phyloP scores from a whole-genome alignment of 306 rosid genomes.

The Cucumis hystrix region DNA sequence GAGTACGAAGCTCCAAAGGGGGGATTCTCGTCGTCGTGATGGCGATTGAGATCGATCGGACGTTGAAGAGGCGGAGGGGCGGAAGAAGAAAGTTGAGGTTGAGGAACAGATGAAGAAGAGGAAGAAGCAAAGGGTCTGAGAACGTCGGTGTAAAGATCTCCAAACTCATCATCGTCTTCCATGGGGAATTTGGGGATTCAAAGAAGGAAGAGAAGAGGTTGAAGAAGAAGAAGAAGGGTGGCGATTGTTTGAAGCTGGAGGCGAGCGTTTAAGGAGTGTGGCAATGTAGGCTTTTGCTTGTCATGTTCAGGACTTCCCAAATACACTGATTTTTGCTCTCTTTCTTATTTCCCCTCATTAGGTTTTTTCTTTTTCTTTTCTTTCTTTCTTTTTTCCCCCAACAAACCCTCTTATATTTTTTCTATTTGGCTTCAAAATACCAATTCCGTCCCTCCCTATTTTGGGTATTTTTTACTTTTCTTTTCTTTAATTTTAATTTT shows the following conservation, averaged over 20 bases:
- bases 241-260: constrained; percentile 15
- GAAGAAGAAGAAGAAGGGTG: background rate
- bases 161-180: constrained; percentile 99
- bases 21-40: constrained; percentile 21
- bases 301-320: background rate
- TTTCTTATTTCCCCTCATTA: background rate
- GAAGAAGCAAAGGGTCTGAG: constrained; percentile 48
- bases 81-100: constrained; percentile 14
- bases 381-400: background rate
- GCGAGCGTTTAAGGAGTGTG: constrained; percentile 5
- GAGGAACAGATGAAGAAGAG: constrained; percentile 25
- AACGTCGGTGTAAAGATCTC: constrained; percentile 94
- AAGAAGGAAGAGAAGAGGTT: background rate
- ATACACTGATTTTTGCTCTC: background rate
- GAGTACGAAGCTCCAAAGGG: constrained; percentile 21
- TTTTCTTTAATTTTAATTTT: too few relatives aligned
- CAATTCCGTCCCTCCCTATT: too few relatives aligned
- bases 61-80: constrained; percentile 18
- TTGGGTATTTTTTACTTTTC: too few relatives aligned
- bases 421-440: background rate
- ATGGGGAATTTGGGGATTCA: constrained; percentile 13
- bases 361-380: background rate
- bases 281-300: constrained; percentile 3
- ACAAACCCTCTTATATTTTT: background rate
- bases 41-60: constrained; percentile 61